Conservation (phyloP, 1,139 yeast genomes). For the Kluyveromyces marxianus region DNA sequence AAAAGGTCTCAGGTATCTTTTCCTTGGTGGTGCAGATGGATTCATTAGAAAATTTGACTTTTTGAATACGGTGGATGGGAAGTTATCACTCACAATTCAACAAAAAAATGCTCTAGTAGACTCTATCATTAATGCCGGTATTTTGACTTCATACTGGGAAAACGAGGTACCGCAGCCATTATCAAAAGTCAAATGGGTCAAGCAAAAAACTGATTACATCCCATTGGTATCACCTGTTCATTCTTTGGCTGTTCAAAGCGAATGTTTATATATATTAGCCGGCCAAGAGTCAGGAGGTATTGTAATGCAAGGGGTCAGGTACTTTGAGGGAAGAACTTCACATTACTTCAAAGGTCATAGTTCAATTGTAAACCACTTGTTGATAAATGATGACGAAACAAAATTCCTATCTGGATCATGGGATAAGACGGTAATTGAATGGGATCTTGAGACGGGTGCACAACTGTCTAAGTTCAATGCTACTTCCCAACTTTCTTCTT, state of each 20-base stretch:
- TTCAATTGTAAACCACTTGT: conserved; percentile 67
- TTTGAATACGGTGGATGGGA: conserved; percentile 81
- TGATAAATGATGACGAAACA: conserved; percentile 44
- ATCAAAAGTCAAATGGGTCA: conserved; percentile 36
- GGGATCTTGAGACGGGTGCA: conserved; percentile 81
- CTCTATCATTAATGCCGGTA: conserved; percentile 77
- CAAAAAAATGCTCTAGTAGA: conserved; percentile 88
- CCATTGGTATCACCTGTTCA: conserved; percentile 78
- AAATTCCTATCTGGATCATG: conserved; percentile 77
- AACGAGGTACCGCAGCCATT: conserved; percentile 73
- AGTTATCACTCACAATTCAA: conserved; percentile 79
- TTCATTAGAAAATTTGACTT: conserved; percentile 85
- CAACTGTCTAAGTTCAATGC: conserved; percentile 42
- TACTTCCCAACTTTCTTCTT: conserved; percentile 71
- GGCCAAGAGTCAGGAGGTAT: conserved; percentile 87
- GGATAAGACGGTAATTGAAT: conserved; percentile 74
- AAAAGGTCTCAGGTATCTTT: conserved; percentile 77
- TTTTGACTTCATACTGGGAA: conserved; percentile 84
- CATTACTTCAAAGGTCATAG: conserved; percentile 68
- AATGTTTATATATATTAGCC: conserved; percentile 77
- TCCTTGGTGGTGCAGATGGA: conserved; percentile 97
- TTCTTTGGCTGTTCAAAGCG: conserved; percentile 74
- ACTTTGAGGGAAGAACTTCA: conserved; percentile 74
- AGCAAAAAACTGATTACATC: conserved; percentile 45
- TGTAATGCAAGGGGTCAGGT: conserved; percentile 71